Base-by-base conservation (phyloP, 2,329 filamentous ascomycete genomes). In the Harringtonia lauricola region DNA sequence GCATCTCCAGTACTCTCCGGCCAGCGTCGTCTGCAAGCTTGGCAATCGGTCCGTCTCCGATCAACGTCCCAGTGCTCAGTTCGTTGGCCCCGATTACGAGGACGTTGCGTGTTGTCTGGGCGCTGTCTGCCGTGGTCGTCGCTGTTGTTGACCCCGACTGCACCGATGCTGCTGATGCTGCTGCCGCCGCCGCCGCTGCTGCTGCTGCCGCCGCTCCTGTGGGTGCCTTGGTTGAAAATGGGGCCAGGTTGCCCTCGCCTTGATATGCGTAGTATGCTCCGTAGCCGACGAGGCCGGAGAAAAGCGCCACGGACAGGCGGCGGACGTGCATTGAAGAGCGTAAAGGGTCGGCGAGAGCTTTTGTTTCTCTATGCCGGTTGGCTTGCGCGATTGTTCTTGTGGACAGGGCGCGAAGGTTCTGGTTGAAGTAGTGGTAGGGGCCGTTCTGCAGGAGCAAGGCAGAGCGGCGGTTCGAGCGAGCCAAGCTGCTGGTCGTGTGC, bases 81-180 rank as follows among this genome's bases (percentile, higher is more conserved):
- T 94, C 82, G 59, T 94, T 87, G 56, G 89, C 83, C 48, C 90
- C 87, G 42, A 98, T 86, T 35, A 95, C 80, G 21, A 96, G 72
- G 18, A 94, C 86, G 52, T 72, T 88, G 62, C 64, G 76, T 34
- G 74, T 77, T 10, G 43, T 40, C 42, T 43, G 41, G 3, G 47
- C 40, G 2, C 21, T 26, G 2, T 39, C 44, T 2, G 47, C 31
- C 1, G 37, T 18, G 2, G 34, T 18, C 10, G 34, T 15, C 5
- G 24, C 42, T 10, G 24, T 28, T 22, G 35, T 17, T 3, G 39
- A 12, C 2, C 15, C 42, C 7, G 39, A 28, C 1, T 26, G 17
- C 6, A 33, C 28, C 4, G 39, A 22, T 9, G 39, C 22, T 0
- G 31, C 17, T 3, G 41, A 15, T 8, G 36, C 36, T 17, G 49